These are phyloP conservation scores for Fusarium abutilonis DNA, from an alignment of 2,329 filamentous ascomycete species.

Conservation along the genomic window DNA sequence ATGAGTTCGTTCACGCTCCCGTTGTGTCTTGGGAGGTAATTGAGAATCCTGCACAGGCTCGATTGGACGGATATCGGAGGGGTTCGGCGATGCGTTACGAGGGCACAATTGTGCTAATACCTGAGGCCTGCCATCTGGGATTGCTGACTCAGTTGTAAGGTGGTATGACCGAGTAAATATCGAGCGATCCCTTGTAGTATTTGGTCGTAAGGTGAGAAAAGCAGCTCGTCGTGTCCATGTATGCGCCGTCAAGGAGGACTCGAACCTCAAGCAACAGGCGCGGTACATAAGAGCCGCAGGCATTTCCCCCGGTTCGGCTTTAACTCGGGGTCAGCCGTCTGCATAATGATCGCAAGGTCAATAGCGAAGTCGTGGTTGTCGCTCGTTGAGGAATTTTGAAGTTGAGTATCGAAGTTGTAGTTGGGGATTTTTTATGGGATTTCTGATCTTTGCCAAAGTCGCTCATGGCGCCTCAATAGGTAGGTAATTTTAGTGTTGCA, in stretches of 20 bases:
- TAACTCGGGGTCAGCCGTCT: constrained; percentile 29
- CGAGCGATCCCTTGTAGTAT: constrained; percentile 4
- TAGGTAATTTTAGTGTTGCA: constrained; percentile 29
- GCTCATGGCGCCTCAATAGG: constrained; percentile 25
- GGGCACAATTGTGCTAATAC: constrained; percentile 35
- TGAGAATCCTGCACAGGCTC: constrained; percentile 4
- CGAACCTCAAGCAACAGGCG: constrained; percentile 40
- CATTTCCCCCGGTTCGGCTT: constrained; percentile 42
- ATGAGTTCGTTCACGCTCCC: neutral
- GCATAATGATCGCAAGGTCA: constrained; percentile 36
- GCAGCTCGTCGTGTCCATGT: constrained; percentile 32
- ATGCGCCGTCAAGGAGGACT: constrained; percentile 25
- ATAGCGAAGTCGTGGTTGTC: constrained; percentile 12
- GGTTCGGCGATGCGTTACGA: constrained; percentile 13
- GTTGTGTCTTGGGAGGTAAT: neutral
- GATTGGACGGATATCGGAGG: constrained; percentile 2
- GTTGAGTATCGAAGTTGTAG: constrained; percentile 8
- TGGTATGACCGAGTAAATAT: constrained; percentile 26
- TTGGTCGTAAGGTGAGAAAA: constrained; percentile 26
- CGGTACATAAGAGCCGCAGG: constrained; percentile 40
- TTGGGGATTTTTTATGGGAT: constrained; percentile 4
- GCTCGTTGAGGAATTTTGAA: neutral
- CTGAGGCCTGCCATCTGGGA: constrained; percentile 12
- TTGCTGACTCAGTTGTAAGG: constrained; percentile 1
- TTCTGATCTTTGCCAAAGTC: constrained; percentile 37